These are phyloP conservation scores for Pyricularia sp. DNA, from an alignment of 2,329 filamentous ascomycete species.

Conservation along the genomic window DNA sequence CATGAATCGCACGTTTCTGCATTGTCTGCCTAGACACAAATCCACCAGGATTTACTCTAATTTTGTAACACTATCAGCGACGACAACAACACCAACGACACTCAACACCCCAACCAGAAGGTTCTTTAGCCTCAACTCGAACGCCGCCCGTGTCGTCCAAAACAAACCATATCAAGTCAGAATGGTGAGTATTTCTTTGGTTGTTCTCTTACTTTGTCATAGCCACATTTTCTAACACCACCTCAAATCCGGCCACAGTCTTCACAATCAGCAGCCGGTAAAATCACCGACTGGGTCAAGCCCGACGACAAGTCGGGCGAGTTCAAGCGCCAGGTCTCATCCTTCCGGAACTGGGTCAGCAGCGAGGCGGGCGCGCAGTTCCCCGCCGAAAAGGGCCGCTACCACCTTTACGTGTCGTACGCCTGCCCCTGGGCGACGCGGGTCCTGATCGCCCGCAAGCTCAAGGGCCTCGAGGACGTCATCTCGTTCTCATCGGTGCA, in stretches of 20 bases:
- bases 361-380: slow-evolving; percentile 63
- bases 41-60: background rate
- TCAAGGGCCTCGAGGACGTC: slow-evolving; percentile 87
- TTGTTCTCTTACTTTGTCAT: background rate
- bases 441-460: slow-evolving; percentile 74
- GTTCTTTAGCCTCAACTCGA: background rate
- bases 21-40: background rate
- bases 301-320: slow-evolving; percentile 73
- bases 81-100: background rate
- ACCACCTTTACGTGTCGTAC: slow-evolving; percentile 92
- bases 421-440: slow-evolving; percentile 93
- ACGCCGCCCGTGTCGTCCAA: background rate
- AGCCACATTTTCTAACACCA: background rate
- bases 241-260: background rate
- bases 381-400: slow-evolving; percentile 77
- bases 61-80: background rate
- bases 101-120: background rate
- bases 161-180: background rate
- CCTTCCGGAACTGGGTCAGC: slow-evolving; percentile 75
- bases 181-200: background rate
- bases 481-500: slow-evolving; percentile 77
- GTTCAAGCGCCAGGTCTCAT: slow-evolving; percentile 81
- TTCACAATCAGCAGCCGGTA: slow-evolving; percentile 15
- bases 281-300: slow-evolving; percentile 78
- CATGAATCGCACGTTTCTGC: background rate